These are phyloP conservation scores for Lotmaria passim DNA, from an alignment of 208 protist genomes.

Conservation along the genomic window DNA sequence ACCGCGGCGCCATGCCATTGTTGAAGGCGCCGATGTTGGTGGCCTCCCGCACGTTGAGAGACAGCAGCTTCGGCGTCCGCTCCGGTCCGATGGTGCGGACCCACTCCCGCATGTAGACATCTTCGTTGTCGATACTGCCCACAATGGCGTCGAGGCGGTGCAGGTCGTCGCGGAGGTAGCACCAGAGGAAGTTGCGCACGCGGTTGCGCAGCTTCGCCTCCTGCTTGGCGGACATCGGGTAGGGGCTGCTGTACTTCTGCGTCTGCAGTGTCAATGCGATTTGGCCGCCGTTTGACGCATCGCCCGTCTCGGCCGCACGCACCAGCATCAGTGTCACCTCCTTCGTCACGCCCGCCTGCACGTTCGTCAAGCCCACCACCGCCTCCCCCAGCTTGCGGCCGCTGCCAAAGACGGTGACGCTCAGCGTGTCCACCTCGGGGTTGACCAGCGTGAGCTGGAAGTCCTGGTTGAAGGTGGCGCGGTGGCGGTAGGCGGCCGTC, in stretches of 20 bases:
- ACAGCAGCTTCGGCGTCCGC: slow-evolving; percentile 34
- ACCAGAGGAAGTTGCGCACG: slow-evolving; percentile 78
- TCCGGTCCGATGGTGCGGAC: slow-evolving; percentile 65
- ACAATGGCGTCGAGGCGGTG: slow-evolving; percentile 79
- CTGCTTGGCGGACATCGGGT: slow-evolving; percentile 32
- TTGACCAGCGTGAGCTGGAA: slow-evolving; percentile 53
- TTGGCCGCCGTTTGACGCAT: slow-evolving; percentile 62
- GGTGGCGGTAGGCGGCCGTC: slow-evolving; percentile 51
- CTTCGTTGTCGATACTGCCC: slow-evolving; percentile 53
- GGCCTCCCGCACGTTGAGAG: slow-evolving; percentile 41
- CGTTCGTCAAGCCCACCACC: slow-evolving; percentile 59
- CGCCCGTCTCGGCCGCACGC: slow-evolving; percentile 67
- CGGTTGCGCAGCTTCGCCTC: slow-evolving; percentile 59
- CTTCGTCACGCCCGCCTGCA: slow-evolving; percentile 53
- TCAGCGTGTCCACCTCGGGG: slow-evolving; percentile 45
- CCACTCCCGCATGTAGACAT: slow-evolving; percentile 65
- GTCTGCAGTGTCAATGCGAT: slow-evolving; percentile 54
- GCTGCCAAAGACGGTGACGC: slow-evolving; percentile 52
- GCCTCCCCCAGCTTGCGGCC: slow-evolving; percentile 69
- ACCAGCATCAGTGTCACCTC: slow-evolving; percentile 67
- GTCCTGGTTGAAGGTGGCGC: slow-evolving; percentile 56
- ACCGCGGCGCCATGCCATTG: slow-evolving; percentile 19
- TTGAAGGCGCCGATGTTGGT: slow-evolving; percentile 23
- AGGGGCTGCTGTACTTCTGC: slow-evolving; percentile 51
- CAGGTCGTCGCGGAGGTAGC: slow-evolving; percentile 79